These are phyloP conservation scores for Drechmeria coniospora DNA, from an alignment of 2,329 filamentous ascomycete species.

Conservation along the genomic window DNA sequence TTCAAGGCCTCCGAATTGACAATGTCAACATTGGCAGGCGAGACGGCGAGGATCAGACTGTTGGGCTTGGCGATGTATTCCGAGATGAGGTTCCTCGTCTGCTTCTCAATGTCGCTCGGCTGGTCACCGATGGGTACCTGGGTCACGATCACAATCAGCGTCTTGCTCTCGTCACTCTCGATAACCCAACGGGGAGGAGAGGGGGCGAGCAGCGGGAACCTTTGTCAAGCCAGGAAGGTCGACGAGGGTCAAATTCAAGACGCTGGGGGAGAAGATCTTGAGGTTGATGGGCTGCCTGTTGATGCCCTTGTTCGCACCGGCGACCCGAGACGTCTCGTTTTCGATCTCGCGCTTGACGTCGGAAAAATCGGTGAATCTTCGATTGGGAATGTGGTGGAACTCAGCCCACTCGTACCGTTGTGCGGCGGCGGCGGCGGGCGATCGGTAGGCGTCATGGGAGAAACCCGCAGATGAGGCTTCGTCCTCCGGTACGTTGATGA, in stretches of 20 bases:
- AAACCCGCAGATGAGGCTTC: slow-evolving; percentile 50
- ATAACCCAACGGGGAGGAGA: neutral
- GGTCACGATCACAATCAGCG: too few species aligned
- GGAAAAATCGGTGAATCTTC: slow-evolving; percentile 78
- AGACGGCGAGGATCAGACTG: slow-evolving; percentile 93
- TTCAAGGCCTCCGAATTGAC: slow-evolving; percentile 97
- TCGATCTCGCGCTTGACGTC: slow-evolving; percentile 95
- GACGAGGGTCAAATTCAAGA: slow-evolving; percentile 89
- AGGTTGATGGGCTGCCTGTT: slow-evolving; percentile 95
- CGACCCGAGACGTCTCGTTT: slow-evolving; percentile 83
- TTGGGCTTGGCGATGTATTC: slow-evolving; percentile 99
- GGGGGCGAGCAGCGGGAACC: slow-evolving; percentile 28
- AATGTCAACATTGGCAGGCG: slow-evolving; percentile 92
- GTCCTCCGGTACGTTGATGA: slow-evolving; percentile 89
- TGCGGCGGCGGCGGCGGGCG: slow-evolving; percentile 55
- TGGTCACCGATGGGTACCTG: slow-evolving; percentile 95
- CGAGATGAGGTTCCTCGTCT: slow-evolving; percentile 87
- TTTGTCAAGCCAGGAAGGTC: slow-evolving; percentile 94
- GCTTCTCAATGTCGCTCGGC: slow-evolving; percentile 94
- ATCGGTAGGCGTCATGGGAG: slow-evolving; percentile 56
- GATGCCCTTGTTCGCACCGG: slow-evolving; percentile 94
- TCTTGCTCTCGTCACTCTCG: too few species aligned
- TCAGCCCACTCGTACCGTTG: slow-evolving; percentile 69
- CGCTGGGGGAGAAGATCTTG: slow-evolving; percentile 94
- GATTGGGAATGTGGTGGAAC: slow-evolving; percentile 86